Evolutionary conservation across 139 green algal genomes (phyloP).

Genomic region (Haematococcus lacustris): DNA sequence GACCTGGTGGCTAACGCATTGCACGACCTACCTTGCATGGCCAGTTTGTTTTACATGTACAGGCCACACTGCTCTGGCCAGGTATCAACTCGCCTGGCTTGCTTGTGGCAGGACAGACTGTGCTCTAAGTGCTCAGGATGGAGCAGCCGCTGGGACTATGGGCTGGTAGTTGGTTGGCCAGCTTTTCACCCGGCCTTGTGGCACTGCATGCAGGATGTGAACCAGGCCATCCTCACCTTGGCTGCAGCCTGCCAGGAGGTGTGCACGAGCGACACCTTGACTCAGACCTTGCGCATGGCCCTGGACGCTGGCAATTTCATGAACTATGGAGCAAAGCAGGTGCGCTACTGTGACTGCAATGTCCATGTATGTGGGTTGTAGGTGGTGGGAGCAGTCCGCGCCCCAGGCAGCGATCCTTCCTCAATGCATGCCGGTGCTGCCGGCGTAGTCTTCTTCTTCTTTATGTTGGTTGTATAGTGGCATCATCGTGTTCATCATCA

Average conservation of each 20-base stretch:
- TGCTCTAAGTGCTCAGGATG: neutral
- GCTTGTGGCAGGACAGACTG: neutral
- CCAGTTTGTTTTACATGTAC: neutral
- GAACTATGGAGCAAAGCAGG: constrained; percentile 27
- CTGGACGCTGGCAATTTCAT: constrained; percentile 52
- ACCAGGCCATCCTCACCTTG: constrained; percentile 11
- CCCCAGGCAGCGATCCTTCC: no score
- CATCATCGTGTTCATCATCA: no score
- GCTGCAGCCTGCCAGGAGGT: constrained; percentile 35
- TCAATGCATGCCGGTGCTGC: no score
- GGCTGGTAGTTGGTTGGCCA: constrained; percentile 12
- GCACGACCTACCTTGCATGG: no score
- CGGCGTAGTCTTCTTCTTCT: no score
- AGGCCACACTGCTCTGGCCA: neutral
- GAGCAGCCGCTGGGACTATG: constrained; percentile 16
- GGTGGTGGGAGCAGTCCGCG: no score
- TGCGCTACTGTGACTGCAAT: neutral
- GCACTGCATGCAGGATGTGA: neutral
- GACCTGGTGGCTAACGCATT: no score
- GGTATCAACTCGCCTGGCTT: neutral
- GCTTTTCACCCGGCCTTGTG: neutral
- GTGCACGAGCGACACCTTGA: constrained; percentile 17
- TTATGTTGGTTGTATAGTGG: no score
- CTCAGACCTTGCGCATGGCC: constrained; percentile 31
- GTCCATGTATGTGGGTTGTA: no score